These are phyloP conservation scores for Lachnellula willkommii DNA, from an alignment of 2,329 filamentous ascomycete species.

Conservation along the genomic window DNA sequence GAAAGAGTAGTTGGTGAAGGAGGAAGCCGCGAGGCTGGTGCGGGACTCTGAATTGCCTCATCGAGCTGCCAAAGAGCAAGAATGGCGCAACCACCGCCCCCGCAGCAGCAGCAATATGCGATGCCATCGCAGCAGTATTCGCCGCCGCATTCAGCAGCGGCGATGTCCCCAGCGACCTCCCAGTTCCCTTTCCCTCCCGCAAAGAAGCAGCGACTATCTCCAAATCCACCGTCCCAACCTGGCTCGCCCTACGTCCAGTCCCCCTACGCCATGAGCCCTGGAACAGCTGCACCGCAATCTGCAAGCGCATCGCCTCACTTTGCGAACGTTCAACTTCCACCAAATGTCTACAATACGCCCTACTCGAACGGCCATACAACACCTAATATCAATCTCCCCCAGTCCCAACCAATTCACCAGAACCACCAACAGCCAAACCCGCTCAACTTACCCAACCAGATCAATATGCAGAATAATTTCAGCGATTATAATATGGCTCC, in stretches of 20 bases:
- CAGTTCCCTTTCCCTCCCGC: conserved; percentile 58
- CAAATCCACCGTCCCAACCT: conserved; percentile 63
- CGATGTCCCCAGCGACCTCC: conserved; percentile 53
- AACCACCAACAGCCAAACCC: conserved; percentile 25
- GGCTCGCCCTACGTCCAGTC: conserved; percentile 55
- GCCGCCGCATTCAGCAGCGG: conserved; percentile 54
- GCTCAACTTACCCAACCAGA: conserved; percentile 19
- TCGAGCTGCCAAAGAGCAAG: conserved; percentile 6
- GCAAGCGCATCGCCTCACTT: conserved; percentile 29
- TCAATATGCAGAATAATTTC: not conserved
- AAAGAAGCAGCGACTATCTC: conserved; percentile 68
- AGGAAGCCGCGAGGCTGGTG: not conserved
- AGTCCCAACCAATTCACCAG: conserved; percentile 25
- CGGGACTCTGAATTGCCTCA: not conserved
- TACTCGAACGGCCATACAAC: conserved; percentile 30
- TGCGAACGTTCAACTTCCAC: conserved; percentile 27
- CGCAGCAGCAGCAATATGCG: conserved; percentile 32
- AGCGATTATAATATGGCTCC: conserved; percentile 30
- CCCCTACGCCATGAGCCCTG: conserved; percentile 45
- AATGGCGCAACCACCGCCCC: conserved; percentile 35
- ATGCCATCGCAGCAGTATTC: conserved; percentile 53
- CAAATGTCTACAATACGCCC: conserved; percentile 30
- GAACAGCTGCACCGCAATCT: conserved; percentile 26
- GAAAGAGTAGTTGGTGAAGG: conserved; percentile 6
- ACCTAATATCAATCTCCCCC: conserved; percentile 22